Base-by-base conservation (phyloP, 495 filamentous ascomycete species). In the Annulohypoxylon bovei region DNA sequence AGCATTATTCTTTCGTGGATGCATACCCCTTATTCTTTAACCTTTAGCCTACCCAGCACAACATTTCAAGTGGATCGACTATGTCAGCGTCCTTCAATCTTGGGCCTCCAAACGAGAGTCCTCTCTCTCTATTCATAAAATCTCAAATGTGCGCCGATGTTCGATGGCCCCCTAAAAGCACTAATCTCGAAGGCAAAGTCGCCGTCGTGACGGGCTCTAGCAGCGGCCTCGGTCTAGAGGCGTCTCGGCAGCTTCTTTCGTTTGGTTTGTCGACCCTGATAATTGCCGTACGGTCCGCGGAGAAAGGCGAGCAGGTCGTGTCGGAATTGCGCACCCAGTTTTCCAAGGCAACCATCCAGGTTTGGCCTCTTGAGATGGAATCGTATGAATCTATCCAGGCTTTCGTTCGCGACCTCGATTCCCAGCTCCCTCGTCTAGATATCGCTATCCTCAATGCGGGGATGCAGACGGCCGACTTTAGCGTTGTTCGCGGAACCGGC, bases 131-230 rank as follows among this genome's bases (percentile, higher is more conserved):
- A n/a, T n/a, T n/a, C n/a, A n/a, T 52, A 14, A 28, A 52, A 23
- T 52, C 47, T 14, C 47, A 52, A n/a, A 28, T 52, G 9, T 44
- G 39, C 47, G 25, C 47, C 23, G 2, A 6, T 12, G 22, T 52
- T n/a, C 47, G 12, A 30, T 52, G 47, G 47, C 47, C 47, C 32
- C 65, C 7, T 28, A n/a, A 67, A 6, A 22, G 46, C 20, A 68
- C 62, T 25, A 64, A 71, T 50, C 73, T 79, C n/a, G 33, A 77
- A 0, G 80, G 77, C 40, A 78, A 86, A 57, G 81, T 81, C 0
- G 81, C 84, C 44, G 80, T 89, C 32, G 75, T 90, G 4, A 87
- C 85, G 1, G 88, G 88, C 14, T 73, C 81, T 54, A 89, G 87
- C 69, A 77, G 78, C 6, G 87, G 88, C 14, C 80, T 89, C 4